Conservation (phyloP, 164 flowering plant species). For the Vitis riparia region DNA sequence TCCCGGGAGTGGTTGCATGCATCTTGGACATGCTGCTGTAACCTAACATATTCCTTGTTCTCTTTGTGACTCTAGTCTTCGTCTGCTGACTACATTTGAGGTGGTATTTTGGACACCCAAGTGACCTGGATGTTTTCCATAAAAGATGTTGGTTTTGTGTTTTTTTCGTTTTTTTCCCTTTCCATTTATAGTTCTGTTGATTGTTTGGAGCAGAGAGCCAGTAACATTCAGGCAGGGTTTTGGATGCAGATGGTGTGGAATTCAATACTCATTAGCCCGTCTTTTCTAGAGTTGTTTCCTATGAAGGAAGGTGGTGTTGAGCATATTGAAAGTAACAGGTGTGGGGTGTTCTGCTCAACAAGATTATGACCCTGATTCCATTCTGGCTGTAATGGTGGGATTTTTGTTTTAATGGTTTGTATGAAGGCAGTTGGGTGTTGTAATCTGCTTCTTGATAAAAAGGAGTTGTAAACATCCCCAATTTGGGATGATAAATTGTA, state of each 20-base stretch:
- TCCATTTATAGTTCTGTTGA: neutral
- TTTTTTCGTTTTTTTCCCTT: neutral
- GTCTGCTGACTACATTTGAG: conserved; percentile 8
- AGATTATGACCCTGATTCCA: neutral
- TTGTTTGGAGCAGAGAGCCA: too few relatives aligned
- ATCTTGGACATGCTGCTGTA: neutral
- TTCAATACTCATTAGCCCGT: too few relatives aligned
- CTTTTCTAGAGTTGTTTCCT: neutral
- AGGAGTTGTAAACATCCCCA: conserved; percentile 7
- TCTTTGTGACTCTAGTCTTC: neutral
- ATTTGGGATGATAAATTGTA: conserved; percentile 3
- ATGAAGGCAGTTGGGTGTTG: neutral
- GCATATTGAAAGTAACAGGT: neutral
- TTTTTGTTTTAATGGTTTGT: neutral
- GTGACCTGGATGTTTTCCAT: neutral
- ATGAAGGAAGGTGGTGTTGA: neutral
- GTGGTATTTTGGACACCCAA: conserved; percentile 4
- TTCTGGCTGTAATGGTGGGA: neutral
- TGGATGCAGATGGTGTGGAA: too few relatives aligned
- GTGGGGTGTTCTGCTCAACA: neutral
- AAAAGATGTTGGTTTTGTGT: neutral
- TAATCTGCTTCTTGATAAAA: neutral
- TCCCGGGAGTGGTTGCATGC: neutral
- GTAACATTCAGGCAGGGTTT: too few relatives aligned
- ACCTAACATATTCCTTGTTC: neutral